These are phyloP conservation scores for Mallotus repandus DNA, from an alignment of 441 rosid genomes.

Conservation along the genomic window DNA sequence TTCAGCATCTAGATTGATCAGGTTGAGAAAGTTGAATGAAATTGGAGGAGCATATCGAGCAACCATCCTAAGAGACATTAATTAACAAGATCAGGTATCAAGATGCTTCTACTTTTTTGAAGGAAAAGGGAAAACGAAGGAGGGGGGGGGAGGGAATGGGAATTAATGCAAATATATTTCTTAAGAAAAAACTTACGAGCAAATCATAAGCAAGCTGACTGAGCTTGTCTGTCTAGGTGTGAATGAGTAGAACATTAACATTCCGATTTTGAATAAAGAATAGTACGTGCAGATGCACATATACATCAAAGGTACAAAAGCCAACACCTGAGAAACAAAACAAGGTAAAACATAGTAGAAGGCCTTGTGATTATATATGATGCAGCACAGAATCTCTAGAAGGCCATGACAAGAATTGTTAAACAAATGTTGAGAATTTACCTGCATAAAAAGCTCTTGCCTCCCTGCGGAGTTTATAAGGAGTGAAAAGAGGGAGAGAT, in stretches of 20 bases:
- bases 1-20: conserved; percentile 58
- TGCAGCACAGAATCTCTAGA: not conserved
- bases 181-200: conserved; percentile 70
- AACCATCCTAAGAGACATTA: conserved; percentile 67
- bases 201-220: conserved; percentile 96
- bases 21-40: conserved; percentile 94
- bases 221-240: conserved; percentile 97
- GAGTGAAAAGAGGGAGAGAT: conserved; percentile 91
- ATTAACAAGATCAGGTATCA: conserved; percentile 24
- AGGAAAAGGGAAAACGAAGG: not conserved
- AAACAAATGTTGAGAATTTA: conserved; percentile 27
- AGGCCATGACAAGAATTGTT: not conserved
- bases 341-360: conserved; percentile 14
- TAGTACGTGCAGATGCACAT: conserved; percentile 98
- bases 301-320: conserved; percentile 93
- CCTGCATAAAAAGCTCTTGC: conserved; percentile 88
- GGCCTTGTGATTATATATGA: conserved; percentile 5
- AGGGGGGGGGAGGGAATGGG: not conserved
- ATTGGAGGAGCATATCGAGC: conserved; percentile 98
- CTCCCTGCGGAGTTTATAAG: conserved; percentile 77
- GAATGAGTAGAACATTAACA: conserved; percentile 96
- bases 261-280: conserved; percentile 91
- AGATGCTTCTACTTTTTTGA: not conserved
- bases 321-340: conserved; percentile 65
- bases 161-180: conserved; percentile 13